Evolutionary conservation across 805 yeast species (phyloP), one percentile per base, ranked within the genome.

Genomic region (Metschnikowia borealis): DNA sequence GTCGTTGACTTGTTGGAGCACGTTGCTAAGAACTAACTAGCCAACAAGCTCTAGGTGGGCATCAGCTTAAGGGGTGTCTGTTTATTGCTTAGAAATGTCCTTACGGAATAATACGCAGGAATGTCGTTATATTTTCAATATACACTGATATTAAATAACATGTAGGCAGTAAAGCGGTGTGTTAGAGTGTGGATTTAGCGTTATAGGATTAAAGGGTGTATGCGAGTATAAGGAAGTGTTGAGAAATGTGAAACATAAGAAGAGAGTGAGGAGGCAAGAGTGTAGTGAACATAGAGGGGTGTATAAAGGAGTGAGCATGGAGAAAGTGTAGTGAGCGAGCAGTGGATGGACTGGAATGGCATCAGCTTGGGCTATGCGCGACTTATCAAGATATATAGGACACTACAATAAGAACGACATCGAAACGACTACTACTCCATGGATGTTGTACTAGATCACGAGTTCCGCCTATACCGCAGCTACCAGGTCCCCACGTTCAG

Each of bases 1-100:
- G 96, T 89, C 62, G 96, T 89, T 62, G 96, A 89, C 80, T 79
- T 89, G 69, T 75, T 89, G 65, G 83, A 85, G 75, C 84, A 81
- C 80, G 83, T 87, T 68, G 92, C 95, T 62, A 79, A 81, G 59
- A 47, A 53, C 54, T 55, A 52, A 56, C 48, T 54, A 34, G 23
- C 53, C 50, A 52, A 40, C 38, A 57, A 55, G 49, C 51, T 55
- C 34, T 57, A 45, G 54, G 37, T 38, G 38, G 21, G 34, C 10
- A 11, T 33, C 31, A 33, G 37, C 17, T 14, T 17, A 31, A 32
- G 37, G 38, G 45, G 13, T 42, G 5, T 42, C 34, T n/a, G 35
- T 46, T 37, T 26, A 48, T 44, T 37, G 56, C 51, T 50, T 44
- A 18, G 51, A 38, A 45, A 21, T 18, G 21, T 51, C 47, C 35